Evolutionary conservation across 768 basidiomycete genomes (phyloP).

Genomic region (Coprinopsis sp.): DNA sequence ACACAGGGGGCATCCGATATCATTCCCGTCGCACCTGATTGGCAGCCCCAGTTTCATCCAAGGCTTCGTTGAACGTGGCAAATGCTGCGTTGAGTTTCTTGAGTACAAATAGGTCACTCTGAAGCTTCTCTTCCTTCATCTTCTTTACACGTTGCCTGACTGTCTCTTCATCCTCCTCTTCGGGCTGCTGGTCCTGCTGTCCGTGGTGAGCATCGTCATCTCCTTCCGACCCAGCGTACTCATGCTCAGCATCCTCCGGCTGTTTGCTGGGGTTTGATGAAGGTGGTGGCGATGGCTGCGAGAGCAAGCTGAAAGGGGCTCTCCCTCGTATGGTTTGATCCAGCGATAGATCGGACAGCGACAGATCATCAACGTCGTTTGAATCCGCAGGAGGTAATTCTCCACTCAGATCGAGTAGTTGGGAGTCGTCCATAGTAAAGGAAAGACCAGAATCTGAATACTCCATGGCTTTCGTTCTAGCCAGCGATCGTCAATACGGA

Average conservation of each 20-base stretch:
- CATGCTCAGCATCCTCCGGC: slow-evolving; percentile 1
- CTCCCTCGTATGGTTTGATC: slow-evolving; percentile 25
- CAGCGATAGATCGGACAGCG: slow-evolving; percentile 52
- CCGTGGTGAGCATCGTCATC: slow-evolving; percentile 1
- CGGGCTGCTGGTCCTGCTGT: background rate
- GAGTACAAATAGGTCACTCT: slow-evolving; percentile 67
- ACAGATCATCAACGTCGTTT: slow-evolving; percentile 39
- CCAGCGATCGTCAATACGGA: too few relatives aligned
- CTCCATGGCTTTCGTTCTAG: too few relatives aligned
- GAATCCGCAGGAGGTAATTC: slow-evolving; percentile 11
- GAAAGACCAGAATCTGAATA: slow-evolving; percentile 9
- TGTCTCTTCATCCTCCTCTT: slow-evolving; percentile 3
- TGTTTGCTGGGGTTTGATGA: slow-evolving; percentile 6
- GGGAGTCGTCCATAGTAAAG: slow-evolving; percentile 13
- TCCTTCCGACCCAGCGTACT: slow-evolving; percentile 3
- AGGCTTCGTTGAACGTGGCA: slow-evolving; percentile 61
- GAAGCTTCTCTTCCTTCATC: slow-evolving; percentile 62
- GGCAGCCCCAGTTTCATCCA: slow-evolving; percentile 58
- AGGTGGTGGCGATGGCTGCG: slow-evolving; percentile 13
- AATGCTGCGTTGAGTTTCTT: slow-evolving; percentile 71
- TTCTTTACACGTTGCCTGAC: slow-evolving; percentile 8
- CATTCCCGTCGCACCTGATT: slow-evolving; percentile 74
- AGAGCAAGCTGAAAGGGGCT: slow-evolving; percentile 26
- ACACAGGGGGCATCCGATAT: too few relatives aligned
- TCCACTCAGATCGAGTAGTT: slow-evolving; percentile 29